Evolutionary conservation across 768 basidiomycete genomes (phyloP), one percentile per base, ranked within the genome.

Genomic region (Collybia sordida): DNA sequence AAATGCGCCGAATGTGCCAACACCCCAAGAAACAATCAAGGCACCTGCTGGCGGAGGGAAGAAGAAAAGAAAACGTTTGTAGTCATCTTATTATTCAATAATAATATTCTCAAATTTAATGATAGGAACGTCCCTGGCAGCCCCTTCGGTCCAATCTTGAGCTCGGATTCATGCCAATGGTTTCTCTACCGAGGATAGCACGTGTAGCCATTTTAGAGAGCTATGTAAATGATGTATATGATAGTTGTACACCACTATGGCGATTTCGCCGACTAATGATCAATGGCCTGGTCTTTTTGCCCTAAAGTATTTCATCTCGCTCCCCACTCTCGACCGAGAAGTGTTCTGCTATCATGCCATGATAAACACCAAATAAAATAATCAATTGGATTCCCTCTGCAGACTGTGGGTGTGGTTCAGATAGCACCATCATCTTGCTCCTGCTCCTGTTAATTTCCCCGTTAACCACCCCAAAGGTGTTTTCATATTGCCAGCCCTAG

Each of bases 391-490:
- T 31, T 4, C 14, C 14, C 9, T 14, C 31, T 31, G 9, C 14
- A 14, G 9, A 31, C 31, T 31, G 9, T 31, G 31, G 9, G 14
- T 31, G 11, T 6, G 11, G 24, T 22, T 25, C 27, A 45, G 39
- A 7, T 21, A 45, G 17, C 9, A 3, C 8, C 15, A 23, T 70
- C 52, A 76, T 68, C 74, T 71, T 42, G 82, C 74, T 47, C 85
- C 77, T 31, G 77, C 83, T 31, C 87, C 86, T 5, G 86, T 78
- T 49, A 92, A 65, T 64, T 81, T 89, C 37, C 79, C 84, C 18
- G 90, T 85, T 44, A 93, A 64, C 90, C 90, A 93, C 6, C 83
- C 86, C 2, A 93, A 68, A 6, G 90, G 89, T 34, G 86, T 84
- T 58, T 83, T 86, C 49, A 88, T 59, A 47, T 78, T 78, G 43